phyloP scores from a whole-genome alignment of 179 eudicot species.

The Vitellaria paradoxa region DNA sequence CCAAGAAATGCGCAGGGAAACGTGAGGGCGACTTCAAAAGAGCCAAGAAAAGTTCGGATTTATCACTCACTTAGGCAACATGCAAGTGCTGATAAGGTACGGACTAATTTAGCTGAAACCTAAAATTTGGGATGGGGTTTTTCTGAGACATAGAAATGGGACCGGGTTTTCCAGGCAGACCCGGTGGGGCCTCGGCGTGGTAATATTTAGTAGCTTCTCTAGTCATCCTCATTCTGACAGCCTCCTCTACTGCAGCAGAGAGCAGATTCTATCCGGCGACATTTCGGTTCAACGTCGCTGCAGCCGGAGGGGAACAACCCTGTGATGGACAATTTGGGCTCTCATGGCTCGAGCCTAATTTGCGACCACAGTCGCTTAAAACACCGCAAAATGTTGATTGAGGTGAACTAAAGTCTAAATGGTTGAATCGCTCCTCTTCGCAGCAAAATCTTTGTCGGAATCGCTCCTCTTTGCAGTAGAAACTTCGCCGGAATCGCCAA shows the following conservation, averaged over 20 bases:
- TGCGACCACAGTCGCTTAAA: slow-evolving; percentile 32
- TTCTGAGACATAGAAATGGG: slow-evolving; percentile 9
- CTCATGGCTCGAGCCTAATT: slow-evolving; percentile 43
- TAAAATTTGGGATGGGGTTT: slow-evolving; percentile 11
- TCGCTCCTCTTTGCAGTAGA: no score
- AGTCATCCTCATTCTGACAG: slow-evolving; percentile 50
- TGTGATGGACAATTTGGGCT: slow-evolving; percentile 51
- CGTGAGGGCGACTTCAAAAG: no score
- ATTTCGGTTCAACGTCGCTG: slow-evolving; percentile 9
- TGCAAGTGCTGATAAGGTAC: slow-evolving; percentile 36
- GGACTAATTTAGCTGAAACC: slow-evolving; percentile 20
- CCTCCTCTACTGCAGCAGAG: slow-evolving; percentile 68
- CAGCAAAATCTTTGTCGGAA: no score
- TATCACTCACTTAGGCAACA: no score
- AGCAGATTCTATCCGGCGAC: slow-evolving; percentile 59
- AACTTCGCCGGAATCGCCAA: no score
- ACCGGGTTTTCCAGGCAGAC: slow-evolving; percentile 20
- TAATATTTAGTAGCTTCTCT: slow-evolving; percentile 25
- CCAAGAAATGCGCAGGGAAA: no score
- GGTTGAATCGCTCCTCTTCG: no score
- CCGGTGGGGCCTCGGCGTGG: slow-evolving; percentile 20
- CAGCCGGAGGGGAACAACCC: slow-evolving; percentile 42
- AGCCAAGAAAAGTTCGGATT: no score
- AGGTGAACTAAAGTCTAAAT: slow-evolving; percentile 77
- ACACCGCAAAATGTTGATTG: slow-evolving; percentile 63